Conservation (phyloP, 1,284 basidiomycete genomes). For the Boletus albobrunnescens region DNA sequence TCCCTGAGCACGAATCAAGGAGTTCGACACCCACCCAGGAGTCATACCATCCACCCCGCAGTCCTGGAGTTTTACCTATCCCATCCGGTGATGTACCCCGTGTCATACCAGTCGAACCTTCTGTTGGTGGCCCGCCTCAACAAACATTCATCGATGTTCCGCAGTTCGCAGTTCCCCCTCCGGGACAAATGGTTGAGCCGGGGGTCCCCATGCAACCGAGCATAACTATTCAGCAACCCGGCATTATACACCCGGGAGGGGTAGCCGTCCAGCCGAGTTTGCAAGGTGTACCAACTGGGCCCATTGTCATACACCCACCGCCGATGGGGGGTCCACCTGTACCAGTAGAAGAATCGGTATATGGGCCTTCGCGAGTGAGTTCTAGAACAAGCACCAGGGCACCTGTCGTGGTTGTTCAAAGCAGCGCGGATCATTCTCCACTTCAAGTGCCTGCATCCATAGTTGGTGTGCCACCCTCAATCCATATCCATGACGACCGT, state of each 20-base stretch:
- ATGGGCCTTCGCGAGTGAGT: slow-evolving; percentile 13
- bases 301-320: slow-evolving; percentile 23
- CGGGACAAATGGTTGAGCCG: slow-evolving; percentile 19
- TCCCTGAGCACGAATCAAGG: slow-evolving; percentile 15
- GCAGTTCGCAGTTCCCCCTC: slow-evolving; percentile 14
- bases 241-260: slow-evolving; percentile 1
- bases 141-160: slow-evolving; percentile 16
- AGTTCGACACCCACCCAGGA: slow-evolving; percentile 29
- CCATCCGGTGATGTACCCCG: slow-evolving; percentile 9
- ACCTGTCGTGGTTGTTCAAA: slow-evolving; percentile 17
- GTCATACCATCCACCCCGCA: slow-evolving; percentile 15
- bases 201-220: slow-evolving; percentile 7
- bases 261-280: slow-evolving; percentile 6
- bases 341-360: slow-evolving; percentile 6
- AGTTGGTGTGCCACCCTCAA: slow-evolving; percentile 17
- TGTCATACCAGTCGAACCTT: slow-evolving; percentile 18
- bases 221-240: slow-evolving; percentile 10
- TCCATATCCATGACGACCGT: slow-evolving; percentile 4
- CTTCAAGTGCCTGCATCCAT: slow-evolving; percentile 4
- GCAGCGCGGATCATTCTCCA: slow-evolving; percentile 10
- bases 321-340: slow-evolving; percentile 3
- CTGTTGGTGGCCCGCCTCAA: slow-evolving; percentile 7
- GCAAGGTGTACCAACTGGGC: neutral
- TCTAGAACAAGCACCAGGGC: slow-evolving; percentile 18
- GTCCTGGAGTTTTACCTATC: slow-evolving; percentile 17